These are phyloP conservation scores for Kodamaea plutei DNA, from an alignment of 1,139 yeast genomes.

Conservation along the genomic window DNA sequence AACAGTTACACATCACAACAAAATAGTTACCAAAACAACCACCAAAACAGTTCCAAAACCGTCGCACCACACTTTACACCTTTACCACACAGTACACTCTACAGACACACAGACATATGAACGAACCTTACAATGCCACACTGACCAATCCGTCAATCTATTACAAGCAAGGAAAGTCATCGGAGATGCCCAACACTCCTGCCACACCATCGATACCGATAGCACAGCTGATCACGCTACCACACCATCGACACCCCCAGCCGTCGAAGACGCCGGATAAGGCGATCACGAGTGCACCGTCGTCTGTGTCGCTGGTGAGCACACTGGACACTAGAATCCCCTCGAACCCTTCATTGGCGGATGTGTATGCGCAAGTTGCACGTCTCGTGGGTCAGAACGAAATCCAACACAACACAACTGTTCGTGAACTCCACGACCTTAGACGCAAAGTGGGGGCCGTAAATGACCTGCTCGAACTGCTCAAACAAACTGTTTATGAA, in stretches of 20 bases:
- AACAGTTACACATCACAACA: too few relatives aligned
- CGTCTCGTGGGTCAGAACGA: background rate
- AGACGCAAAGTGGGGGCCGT: slow-evolving; percentile 9
- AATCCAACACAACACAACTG: background rate
- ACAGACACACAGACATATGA: too few relatives aligned
- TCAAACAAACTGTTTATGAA: slow-evolving; percentile 11
- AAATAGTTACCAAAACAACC: too few relatives aligned
- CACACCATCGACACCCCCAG: too few relatives aligned
- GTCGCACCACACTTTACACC: too few relatives aligned
- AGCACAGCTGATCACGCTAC: too few relatives aligned
- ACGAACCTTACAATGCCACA: slow-evolving; percentile 1
- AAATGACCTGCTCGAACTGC: slow-evolving; percentile 20
- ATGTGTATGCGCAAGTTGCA: slow-evolving; percentile 9
- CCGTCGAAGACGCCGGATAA: background rate
- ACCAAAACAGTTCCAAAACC: too few relatives aligned
- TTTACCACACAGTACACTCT: too few relatives aligned
- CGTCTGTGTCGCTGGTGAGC: background rate
- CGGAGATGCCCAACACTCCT: too few relatives aligned
- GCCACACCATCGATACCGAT: too few relatives aligned
- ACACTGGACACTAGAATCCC: background rate
- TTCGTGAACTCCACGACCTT: background rate
- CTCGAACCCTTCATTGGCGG: slow-evolving; percentile 2
- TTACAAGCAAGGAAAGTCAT: too few relatives aligned
- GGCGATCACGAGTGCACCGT: background rate
- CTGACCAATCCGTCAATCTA: too few relatives aligned